Conservation (phyloP, 768 basidiomycete genomes). For the Leccinum subtestaceum region DNA sequence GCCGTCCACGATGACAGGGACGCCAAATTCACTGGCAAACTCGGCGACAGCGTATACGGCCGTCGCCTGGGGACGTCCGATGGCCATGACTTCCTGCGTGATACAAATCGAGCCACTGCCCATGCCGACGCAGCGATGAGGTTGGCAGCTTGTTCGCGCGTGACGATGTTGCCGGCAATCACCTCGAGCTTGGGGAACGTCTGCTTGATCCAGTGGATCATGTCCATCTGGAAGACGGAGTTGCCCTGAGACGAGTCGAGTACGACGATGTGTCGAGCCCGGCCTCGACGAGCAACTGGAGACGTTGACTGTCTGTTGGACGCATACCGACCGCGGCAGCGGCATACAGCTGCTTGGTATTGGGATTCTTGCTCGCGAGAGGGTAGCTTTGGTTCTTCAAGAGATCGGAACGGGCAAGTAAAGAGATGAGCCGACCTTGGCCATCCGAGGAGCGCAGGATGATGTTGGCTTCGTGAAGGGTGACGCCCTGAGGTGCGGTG, state of each 20-base stretch:
- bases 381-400: constrained; percentile 98
- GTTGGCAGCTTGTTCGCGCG: constrained; percentile 92
- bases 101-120: constrained; percentile 98
- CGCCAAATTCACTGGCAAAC: constrained; percentile 89
- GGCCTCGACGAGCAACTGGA: constrained; percentile 83
- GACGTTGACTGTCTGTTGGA: constrained; percentile 80
- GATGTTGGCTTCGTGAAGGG: constrained; percentile 86
- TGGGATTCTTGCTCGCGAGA: constrained; percentile 85
- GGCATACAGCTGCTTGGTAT: constrained; percentile 92
- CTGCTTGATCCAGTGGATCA: constrained; percentile 90
- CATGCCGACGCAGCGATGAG: constrained; percentile 95
- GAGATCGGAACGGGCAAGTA: constrained; percentile 94
- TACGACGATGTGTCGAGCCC: constrained; percentile 88
- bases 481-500: constrained; percentile 85
- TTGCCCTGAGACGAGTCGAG: constrained; percentile 98
- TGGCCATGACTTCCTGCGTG: constrained; percentile 99
- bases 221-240: constrained; percentile 89
- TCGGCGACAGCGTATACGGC: constrained; percentile 98
- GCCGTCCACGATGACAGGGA: constrained; percentile 96
- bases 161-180: constrained; percentile 97
- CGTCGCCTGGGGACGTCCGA: constrained; percentile 95
- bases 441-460: constrained; percentile 86
- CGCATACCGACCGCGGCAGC: constrained; percentile 96
- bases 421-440: constrained; percentile 65
- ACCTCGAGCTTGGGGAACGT: constrained; percentile 86